Evolutionary conservation across 2,329 filamentous ascomycete species (phyloP).

Genomic region (Calonectria hawksworthii): DNA sequence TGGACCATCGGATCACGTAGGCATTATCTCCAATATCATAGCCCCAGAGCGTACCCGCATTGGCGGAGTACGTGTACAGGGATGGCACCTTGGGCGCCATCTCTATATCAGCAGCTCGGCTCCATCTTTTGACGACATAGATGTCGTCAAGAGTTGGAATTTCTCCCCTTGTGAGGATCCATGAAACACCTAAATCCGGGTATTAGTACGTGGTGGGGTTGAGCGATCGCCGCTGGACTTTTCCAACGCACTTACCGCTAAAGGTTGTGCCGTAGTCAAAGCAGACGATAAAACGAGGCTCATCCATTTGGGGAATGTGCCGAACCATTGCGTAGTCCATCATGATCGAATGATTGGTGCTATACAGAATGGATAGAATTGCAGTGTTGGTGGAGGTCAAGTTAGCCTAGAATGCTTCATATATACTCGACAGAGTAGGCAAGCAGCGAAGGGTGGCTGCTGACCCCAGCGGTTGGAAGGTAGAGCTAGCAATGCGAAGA

Average conservation of each 20-base stretch:
- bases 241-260: conserved; percentile 4
- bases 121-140: conserved; percentile 25
- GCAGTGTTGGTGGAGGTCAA: not conserved
- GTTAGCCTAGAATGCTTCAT: not conserved
- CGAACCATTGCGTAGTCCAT: not conserved
- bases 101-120: not conserved
- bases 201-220: not conserved
- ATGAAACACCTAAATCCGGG: conserved; percentile 21
- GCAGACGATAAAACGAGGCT: conserved; percentile 28
- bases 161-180: conserved; percentile 21
- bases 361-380: too few relatives aligned
- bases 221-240: too few relatives aligned
- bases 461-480: not conserved
- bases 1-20: conserved; percentile 31
- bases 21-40: conserved; percentile 28
- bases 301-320: not conserved
- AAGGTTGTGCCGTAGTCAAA: conserved; percentile 34
- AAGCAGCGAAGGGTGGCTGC: not conserved
- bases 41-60: conserved; percentile 23
- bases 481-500: not conserved
- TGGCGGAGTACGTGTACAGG: conserved; percentile 28
- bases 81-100: conserved; percentile 27
- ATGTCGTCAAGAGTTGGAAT: conserved; percentile 22
- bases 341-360: not conserved
- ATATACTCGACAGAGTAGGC: not conserved